Base-by-base conservation (phyloP, 257 asterid genomes). In the Gentiana dahurica region DNA sequence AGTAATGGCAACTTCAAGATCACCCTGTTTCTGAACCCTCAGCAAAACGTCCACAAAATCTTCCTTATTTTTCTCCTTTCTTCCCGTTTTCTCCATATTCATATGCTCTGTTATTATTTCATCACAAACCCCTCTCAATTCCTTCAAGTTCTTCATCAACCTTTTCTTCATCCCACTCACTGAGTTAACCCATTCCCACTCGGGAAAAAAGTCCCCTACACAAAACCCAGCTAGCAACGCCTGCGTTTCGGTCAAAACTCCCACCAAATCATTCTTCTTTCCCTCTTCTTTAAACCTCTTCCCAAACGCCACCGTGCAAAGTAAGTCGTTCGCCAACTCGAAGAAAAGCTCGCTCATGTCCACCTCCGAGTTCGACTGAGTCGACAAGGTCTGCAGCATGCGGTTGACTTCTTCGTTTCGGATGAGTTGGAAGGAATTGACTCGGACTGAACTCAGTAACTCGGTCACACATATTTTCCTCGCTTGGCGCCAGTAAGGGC, bases 401-500 rank as follows among this genome's bases (percentile, higher is more conserved):
- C 66, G 73, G 60, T 51, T 59, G 1, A 67, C 72, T 55, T 70
- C 80, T 7, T 70, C 76, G 37, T 70, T 43, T 34, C 80, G 36
- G 1, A 74, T 35, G 65, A 52, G 36, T n/a, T 48, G 61, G 59
- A 74, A 70, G 38, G 69, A 70, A 44, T 34, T 50, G 51, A 74
- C 80, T 39, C 80, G 68, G 12, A 59, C 70, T 0, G 80, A 45
- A 37, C 69, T 73, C 32, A 73, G 45, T 0, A 73, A 36, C 48
- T 73, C 78, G 2, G 75, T 73, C 1, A 73, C 72, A 46, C 78
- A 73, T 43, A 73, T 50, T 33, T 65, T 73, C 39, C 78, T 65
- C 2, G 64, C 72, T 45, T 73, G 76, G 2, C 80, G 73, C 80
- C 80, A 74, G 9, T 74, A 74, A 0, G 80, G 76, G 6, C 80